These are phyloP conservation scores for Backusella luteola DNA, from an alignment of 192 early-diverging fungal species.

Conservation along the genomic window DNA sequence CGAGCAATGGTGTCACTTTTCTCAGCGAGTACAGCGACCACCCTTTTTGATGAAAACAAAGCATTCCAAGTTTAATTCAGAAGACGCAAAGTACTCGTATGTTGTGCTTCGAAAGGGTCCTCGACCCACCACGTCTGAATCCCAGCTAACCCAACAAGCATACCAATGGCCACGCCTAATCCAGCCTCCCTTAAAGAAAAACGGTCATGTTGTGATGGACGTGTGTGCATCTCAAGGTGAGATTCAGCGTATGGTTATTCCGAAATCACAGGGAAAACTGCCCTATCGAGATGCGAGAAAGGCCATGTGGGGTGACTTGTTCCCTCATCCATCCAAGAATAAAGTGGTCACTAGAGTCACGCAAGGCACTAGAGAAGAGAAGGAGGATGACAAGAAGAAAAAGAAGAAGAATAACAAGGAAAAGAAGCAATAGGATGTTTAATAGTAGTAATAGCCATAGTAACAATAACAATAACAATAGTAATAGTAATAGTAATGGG, in stretches of 20 bases:
- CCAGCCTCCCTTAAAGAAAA: slow-evolving; percentile 74
- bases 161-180: slow-evolving; percentile 72
- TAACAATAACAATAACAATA: too few relatives aligned
- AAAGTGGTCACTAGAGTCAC: slow-evolving; percentile 19
- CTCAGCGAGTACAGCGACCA: slow-evolving; percentile 71
- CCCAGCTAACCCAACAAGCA: slow-evolving; percentile 35
- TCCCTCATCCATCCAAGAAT: slow-evolving; percentile 71
- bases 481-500: too few relatives aligned
- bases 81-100: slow-evolving; percentile 80
- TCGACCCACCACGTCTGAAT: slow-evolving; percentile 33
- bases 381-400: neutral
- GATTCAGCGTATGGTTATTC: slow-evolving; percentile 69
- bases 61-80: slow-evolving; percentile 60
- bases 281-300: slow-evolving; percentile 75
- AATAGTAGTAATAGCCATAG: too few relatives aligned
- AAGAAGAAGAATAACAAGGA: neutral
- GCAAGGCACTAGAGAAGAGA: neutral
- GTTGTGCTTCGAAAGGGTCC: slow-evolving; percentile 69
- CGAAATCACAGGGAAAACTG: slow-evolving; percentile 67
- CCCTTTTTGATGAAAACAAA: slow-evolving; percentile 66
- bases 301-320: slow-evolving; percentile 79
- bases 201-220: slow-evolving; percentile 75
- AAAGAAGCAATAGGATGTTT: too few relatives aligned
- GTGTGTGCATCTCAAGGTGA: slow-evolving; percentile 52
- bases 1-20: slow-evolving; percentile 79